Conservation (phyloP, 805 yeast genomes). For the Metschnikowia orientalis region DNA sequence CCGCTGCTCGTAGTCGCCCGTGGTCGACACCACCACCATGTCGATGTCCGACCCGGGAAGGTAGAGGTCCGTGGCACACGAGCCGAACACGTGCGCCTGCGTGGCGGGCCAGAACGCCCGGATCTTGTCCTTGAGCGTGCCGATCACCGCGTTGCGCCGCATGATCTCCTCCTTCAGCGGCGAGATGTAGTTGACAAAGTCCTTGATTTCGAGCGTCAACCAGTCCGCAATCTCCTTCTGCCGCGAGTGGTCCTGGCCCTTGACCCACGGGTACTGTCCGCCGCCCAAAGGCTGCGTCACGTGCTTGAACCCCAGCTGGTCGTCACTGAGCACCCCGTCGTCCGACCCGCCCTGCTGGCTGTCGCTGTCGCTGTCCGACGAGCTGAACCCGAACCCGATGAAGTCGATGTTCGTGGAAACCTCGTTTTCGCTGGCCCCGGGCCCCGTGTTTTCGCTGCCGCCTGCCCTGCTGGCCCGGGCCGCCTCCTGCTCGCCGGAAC, state of each 20-base stretch:
- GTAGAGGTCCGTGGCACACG: conserved; percentile 88
- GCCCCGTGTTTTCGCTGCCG: neutral
- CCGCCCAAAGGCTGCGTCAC: conserved; percentile 19
- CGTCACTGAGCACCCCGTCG: conserved; percentile 33
- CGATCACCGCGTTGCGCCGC: conserved; percentile 62
- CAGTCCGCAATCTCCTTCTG: conserved; percentile 80
- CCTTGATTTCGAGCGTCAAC: conserved; percentile 80
- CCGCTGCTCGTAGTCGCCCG: conserved; percentile 57
- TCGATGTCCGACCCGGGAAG: conserved; percentile 95
- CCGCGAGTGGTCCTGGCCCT: conserved; percentile 69
- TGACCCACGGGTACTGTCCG: conserved; percentile 66
- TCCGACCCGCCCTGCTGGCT: conserved; percentile 31
- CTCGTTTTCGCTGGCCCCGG: conserved; percentile 24
- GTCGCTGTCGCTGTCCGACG: conserved; percentile 37
- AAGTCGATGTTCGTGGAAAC: conserved; percentile 47
- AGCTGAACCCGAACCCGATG: conserved; percentile 51
- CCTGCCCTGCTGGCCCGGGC: neutral
- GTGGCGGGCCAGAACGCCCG: conserved; percentile 70
- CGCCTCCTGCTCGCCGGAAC: neutral
- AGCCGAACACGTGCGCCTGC: conserved; percentile 84
- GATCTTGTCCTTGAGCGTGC: conserved; percentile 50
- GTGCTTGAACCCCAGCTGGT: conserved; percentile 24
- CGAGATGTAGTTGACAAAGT: conserved; percentile 78
- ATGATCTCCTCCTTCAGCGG: conserved; percentile 74
- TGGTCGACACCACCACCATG: conserved; percentile 72